Conservation (phyloP, 2,329 filamentous ascomycete species). For the Aureobasidium pullulans region DNA sequence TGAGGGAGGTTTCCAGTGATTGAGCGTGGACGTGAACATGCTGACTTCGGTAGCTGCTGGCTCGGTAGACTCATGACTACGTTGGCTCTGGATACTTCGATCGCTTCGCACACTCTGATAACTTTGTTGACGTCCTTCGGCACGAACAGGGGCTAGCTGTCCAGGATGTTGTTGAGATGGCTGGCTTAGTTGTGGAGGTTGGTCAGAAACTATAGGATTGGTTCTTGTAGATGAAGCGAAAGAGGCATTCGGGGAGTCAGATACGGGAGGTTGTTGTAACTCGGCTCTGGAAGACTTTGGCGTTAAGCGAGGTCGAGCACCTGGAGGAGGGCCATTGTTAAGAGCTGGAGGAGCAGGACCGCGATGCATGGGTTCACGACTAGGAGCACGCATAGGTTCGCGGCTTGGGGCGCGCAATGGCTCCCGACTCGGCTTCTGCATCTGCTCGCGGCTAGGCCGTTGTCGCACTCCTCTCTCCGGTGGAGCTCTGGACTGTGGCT, state of each 20-base stretch:
- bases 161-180: not conserved
- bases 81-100: conserved; percentile 24
- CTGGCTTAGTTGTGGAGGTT: conserved; percentile 2
- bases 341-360: not conserved
- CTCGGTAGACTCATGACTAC: conserved; percentile 4
- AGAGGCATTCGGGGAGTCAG: conserved; percentile 20
- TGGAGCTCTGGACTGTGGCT: conserved; percentile 9
- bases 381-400: conserved; percentile 17
- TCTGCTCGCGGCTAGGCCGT: conserved; percentile 15
- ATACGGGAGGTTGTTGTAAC: conserved; percentile 19
- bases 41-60: not conserved
- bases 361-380: conserved; percentile 28
- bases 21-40: conserved; percentile 15
- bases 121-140: conserved; percentile 27
- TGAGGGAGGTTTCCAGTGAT: conserved; percentile 15
- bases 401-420: conserved; percentile 27
- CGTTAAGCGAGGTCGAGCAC: conserved; percentile 29
- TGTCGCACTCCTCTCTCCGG: conserved; percentile 15
- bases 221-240: conserved; percentile 1
- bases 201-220: not conserved
- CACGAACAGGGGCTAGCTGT: not conserved
- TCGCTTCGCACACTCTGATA: conserved; percentile 26
- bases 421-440: conserved; percentile 21
- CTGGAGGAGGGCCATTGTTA: not conserved
- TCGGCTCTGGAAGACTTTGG: conserved; percentile 35